phyloP scores from a whole-genome alignment of 2,329 filamentous ascomycete genomes.

The Huntiella decipiens region DNA sequence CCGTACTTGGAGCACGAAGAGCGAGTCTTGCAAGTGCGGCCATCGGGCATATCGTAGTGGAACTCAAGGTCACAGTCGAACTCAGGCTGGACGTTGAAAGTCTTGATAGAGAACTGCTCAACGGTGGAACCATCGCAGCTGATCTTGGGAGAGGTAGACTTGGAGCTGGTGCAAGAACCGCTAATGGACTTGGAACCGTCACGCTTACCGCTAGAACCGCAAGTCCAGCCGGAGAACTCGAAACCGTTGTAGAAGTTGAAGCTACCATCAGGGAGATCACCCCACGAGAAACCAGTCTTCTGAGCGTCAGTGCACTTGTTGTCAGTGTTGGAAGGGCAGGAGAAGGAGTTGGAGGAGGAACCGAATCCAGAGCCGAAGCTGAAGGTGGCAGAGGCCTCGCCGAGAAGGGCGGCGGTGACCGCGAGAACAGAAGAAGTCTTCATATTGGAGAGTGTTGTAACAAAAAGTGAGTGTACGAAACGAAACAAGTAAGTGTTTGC shows the following conservation, averaged over 20 bases:
- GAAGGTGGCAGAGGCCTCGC: slow-evolving; percentile 30
- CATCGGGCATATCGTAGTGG: slow-evolving; percentile 72
- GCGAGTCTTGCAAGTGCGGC: slow-evolving; percentile 63
- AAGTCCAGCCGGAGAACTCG: slow-evolving; percentile 54
- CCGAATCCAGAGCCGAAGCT: slow-evolving; percentile 14
- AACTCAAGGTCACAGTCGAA: slow-evolving; percentile 67
- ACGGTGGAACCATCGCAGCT: slow-evolving; percentile 26
- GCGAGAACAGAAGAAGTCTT: slow-evolving; percentile 29
- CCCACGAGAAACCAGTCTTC: slow-evolving; percentile 53
- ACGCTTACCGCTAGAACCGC: slow-evolving; percentile 36
- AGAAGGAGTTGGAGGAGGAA: slow-evolving; percentile 25
- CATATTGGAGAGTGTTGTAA: slow-evolving; percentile 19
- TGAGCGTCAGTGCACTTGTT: slow-evolving; percentile 62
- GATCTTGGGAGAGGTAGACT: slow-evolving; percentile 37
- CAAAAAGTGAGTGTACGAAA: slow-evolving; percentile 9
- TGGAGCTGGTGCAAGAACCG: slow-evolving; percentile 30
- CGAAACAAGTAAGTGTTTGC: slow-evolving; percentile 9
- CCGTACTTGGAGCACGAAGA: slow-evolving; percentile 47
- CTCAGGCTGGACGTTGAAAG: slow-evolving; percentile 54
- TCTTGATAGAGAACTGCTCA: slow-evolving; percentile 53
- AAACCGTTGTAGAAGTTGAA: slow-evolving; percentile 55
- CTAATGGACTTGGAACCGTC: slow-evolving; percentile 33
- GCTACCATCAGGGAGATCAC: slow-evolving; percentile 36
- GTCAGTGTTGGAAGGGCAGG: slow-evolving; percentile 50
- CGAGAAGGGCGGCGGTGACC: slow-evolving; percentile 31